Percentiles rank a stretch among this genome's conserved stretches.
Conservation (phyloP, 2,329 filamentous ascomycete species). For the Xylaria sp. region DNA sequence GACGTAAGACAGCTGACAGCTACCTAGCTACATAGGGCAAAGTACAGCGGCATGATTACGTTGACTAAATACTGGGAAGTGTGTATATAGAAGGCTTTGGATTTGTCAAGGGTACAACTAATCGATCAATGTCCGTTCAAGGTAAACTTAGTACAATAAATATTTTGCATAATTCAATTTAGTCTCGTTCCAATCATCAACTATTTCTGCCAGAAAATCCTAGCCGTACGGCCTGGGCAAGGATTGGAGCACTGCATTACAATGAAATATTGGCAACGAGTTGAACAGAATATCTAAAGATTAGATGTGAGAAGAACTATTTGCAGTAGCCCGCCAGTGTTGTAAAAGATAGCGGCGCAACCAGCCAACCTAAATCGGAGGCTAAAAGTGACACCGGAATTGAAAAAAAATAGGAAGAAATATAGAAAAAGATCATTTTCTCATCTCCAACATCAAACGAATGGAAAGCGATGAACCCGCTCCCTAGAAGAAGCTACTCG, state of each 20-base stretch:
- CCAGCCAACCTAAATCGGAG: neutral
- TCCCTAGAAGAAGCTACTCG: neutral
- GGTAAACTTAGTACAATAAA: too few relatives aligned
- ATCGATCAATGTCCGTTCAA: too few relatives aligned
- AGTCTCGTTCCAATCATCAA: too few relatives aligned
- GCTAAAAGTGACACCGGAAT: neutral
- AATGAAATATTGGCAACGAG: neutral
- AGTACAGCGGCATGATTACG: too few relatives aligned
- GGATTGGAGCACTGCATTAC: neutral
- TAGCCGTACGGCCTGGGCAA: neutral
- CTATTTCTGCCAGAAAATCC: too few relatives aligned
- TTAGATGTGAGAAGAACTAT: neutral
- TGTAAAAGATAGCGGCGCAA: neutral
- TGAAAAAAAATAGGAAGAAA: neutral
- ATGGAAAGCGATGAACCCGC: neutral
- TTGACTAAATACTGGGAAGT: too few relatives aligned
- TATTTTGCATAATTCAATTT: too few relatives aligned
- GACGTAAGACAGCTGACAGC: too few relatives aligned
- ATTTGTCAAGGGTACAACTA: too few relatives aligned
- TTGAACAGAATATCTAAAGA: neutral
- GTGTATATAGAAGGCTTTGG: too few relatives aligned
- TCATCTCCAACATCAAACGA: neutral
- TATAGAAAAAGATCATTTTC: neutral
- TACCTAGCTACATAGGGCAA: too few relatives aligned
- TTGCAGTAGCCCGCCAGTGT: neutral